Evolutionary conservation across 2,329 filamentous ascomycete species (phyloP), one percentile per base, ranked within the genome.

Genomic region (Sclerotinia spermophila): DNA sequence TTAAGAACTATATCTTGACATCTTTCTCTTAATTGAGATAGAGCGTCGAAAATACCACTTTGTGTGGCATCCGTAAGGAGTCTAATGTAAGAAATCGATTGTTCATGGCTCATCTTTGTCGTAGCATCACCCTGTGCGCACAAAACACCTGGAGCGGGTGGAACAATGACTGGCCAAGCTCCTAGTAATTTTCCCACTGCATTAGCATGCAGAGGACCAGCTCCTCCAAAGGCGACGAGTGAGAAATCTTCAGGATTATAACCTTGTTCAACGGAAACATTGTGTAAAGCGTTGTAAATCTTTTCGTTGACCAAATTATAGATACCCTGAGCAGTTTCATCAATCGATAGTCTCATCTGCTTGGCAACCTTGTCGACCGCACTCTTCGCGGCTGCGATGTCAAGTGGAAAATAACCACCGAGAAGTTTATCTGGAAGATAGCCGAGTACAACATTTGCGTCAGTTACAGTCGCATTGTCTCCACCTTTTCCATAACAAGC

Each of bases 351-450:
- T 48, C 53, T 53, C 66, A 68, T 68, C 33, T 68, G 66, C 13
- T 60, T 59, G 13, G 55, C 55, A 40, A 68, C 30, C 1, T 40
- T 60, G 27, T 68, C 55, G 15, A 68, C 66, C 13, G 55, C 66
- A n/a, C 33, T 59, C 17, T 11, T 68, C 5, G 66, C 53, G 5
- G 66, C 55, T 38, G 66, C 51, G 38, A 68, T 51, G 13, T 60
- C 66, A 8, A 68, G 19, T 35, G 66, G 55, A 30, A 68, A 68
- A 40, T 44, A 24, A 15, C 55, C 66, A 6, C 66, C 66, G 21
- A 68, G 66, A 13, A 68, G 66, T 5, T 60, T 60, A 27, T 68
- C 66, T n/a, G 66, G 66, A 21, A 68, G 66, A 35, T 68, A 68
- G 3, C 66, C 66, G 10, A 60, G 44, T 17, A 68, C 66, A 27